Evolutionary conservation across 2,329 filamentous ascomycete species (phyloP), one percentile per base, ranked within the genome.

Genomic region (Helotiales sp.): DNA sequence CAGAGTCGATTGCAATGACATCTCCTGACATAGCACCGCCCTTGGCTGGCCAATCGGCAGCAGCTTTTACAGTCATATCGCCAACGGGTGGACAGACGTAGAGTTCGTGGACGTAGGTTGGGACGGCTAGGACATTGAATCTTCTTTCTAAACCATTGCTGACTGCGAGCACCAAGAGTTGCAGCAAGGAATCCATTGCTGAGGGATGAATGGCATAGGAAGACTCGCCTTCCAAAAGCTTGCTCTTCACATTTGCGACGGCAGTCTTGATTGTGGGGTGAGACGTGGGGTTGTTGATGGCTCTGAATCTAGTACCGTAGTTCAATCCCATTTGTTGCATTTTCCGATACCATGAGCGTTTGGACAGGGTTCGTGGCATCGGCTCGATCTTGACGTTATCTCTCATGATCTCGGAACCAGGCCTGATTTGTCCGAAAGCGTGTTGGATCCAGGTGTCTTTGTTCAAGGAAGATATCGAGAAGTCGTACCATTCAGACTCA

Each of bases 171-270:
- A 72, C 63, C 29, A 69, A 66, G 34, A 68, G 57, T 34, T 72
- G 70, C 15, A 74, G 65, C 59, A 73, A 67, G 46, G 63, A 69
- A 25, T 75, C 72, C 60, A 75, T 65, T 3, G 72, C 73, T 10
- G 67, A 64, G 8, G 73, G 73, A 29, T 75, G 73, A 19, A 75
- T 70, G 73, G 72, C 72, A 74, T 75, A 5, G 63, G 55, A 29
- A 61, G 3, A 6, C 42, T 15, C 6, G 12, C 25, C 5, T 25
- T n/a, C n/a, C n/a, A n/a, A n/a, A n/a, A n/a, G n/a, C 15, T 9
- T 34, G 15, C 31, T 34, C 31, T 34, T 34, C 15, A 15, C 15
- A 15, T 34, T 15, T 34, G 31, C 9, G 15, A 34, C 31, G 9
- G 31, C 15, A 15, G 15, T 15, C 31, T 9, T 34, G 15, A 9